Base-by-base conservation (phyloP, 768 basidiomycete species). In the Tulasnella sp. region DNA sequence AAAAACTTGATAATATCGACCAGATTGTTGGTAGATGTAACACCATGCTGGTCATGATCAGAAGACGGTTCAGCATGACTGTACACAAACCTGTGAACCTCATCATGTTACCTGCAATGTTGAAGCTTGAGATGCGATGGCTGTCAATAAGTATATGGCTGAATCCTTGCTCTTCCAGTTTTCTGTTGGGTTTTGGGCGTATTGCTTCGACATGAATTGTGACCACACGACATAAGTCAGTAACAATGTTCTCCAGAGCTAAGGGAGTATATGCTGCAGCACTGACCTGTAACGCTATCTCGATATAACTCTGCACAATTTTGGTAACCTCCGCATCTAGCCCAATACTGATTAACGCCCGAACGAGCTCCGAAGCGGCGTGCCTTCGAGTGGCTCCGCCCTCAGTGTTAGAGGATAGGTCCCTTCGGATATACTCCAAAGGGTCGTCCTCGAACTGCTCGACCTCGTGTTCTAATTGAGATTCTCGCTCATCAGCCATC, bases 381-480 rank as follows among this genome's bases (percentile, higher is more conserved):
- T 96, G 91, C 42, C 94, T 76, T 29, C 92, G 81, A 0, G 93
- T 98, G 44, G 87, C 82, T 27, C 80, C 78, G 56, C 80, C 70
- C 59, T 85, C 72, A 57, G 83, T 57, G 76, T 77, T 65, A 8
- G 79, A 73, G 12, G 92, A 78, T 25, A 94, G 75, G 66, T 94
- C 92, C 43, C 89, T 77, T 21, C 91, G 84, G 65, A 97, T 88
- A 68, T 86, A 98, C 68, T 98, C 94, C 41, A 94, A 79, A 0
- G 96, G 93, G 64, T 96, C 93, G 62, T 98, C 96, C 71, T 96
- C 92, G 66, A 99, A 98, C 69, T 92, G 84, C 66, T 99, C 96
- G 51, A 89, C 78, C 58, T 97, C 93, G 64, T 91, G 87, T 41
- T 87, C 84, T 80, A 29, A 58, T 22, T 46, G 34, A 27, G 52